A percentile compares a stretch with the other conserved stretches of the same genome.
Conservation (phyloP, 345 rosid species). For the Eucalyptus marginata region DNA sequence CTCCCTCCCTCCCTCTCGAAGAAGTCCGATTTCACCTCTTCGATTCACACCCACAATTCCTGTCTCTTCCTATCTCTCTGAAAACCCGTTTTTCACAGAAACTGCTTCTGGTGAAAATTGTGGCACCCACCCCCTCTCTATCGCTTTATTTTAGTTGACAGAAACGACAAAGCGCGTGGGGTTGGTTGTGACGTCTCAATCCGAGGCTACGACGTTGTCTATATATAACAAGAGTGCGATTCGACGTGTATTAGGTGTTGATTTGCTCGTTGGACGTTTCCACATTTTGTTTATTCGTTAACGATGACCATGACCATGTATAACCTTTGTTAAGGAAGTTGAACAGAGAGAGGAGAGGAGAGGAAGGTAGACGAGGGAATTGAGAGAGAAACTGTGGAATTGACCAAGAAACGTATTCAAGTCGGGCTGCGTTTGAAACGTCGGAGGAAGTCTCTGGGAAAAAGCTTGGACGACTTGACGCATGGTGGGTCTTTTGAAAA, state of each 20-base stretch:
- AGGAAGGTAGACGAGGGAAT: too few species aligned
- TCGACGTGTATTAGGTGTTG: too few species aligned
- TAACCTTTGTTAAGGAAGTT: too few species aligned
- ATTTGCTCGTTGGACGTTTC: too few species aligned
- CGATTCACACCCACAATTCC: neutral
- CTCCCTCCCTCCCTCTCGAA: neutral
- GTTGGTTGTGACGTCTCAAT: too few species aligned
- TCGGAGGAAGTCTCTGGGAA: neutral
- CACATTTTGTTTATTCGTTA: neutral
- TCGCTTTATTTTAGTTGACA: accelerated
- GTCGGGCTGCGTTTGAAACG: neutral
- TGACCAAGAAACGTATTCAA: neutral
- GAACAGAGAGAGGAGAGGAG: too few species aligned
- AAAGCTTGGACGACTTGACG: neutral
- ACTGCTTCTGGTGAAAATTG: neutral
- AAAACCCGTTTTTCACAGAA: neutral
- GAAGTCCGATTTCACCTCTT: neutral
- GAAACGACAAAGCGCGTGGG: neutral
- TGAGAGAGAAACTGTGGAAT: too few species aligned
- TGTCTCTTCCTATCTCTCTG: neutral
- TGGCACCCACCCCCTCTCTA: neutral
- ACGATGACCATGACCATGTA: neutral
- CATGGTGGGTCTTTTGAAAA: neutral
- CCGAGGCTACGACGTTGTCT: too few species aligned
- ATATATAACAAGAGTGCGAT: neutral